These are phyloP conservation scores for Jackrogersella multiformis DNA, from an alignment of 495 filamentous ascomycete species.

Conservation along the genomic window DNA sequence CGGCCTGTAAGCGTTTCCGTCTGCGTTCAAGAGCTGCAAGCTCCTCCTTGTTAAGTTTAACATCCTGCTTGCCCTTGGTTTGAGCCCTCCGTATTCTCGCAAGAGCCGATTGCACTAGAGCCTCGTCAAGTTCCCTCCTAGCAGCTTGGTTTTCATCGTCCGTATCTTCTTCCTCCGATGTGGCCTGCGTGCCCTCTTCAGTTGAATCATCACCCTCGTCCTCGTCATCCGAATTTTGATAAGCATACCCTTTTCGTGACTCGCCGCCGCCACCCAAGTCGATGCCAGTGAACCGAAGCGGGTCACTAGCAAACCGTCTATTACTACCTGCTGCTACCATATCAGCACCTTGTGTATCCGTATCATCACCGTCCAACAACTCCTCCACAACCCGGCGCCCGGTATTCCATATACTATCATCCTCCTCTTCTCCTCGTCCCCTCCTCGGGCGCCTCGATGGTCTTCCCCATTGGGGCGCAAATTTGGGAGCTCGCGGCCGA, in stretches of 20 bases:
- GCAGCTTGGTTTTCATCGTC: constrained; percentile 62
- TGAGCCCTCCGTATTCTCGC: constrained; percentile 79
- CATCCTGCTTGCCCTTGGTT: constrained; percentile 75
- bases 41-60: constrained; percentile 77
- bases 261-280: constrained; percentile 63
- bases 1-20: constrained; percentile 67
- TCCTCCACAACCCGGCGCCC: constrained; percentile 71
- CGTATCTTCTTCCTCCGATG: constrained; percentile 56
- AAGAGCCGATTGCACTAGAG: constrained; percentile 75
- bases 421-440: constrained; percentile 64
- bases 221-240: constrained; percentile 59
- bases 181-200: constrained; percentile 57
- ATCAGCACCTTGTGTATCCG: constrained; percentile 67
- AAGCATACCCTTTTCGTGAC: constrained; percentile 52
- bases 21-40: constrained; percentile 74
- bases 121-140: constrained; percentile 67
- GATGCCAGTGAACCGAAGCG: constrained; percentile 68
- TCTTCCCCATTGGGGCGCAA: constrained; percentile 97
- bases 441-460: constrained; percentile 86
- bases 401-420: constrained; percentile 52
- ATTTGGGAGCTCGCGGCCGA: constrained; percentile 99
- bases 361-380: constrained; percentile 72
- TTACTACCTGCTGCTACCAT: constrained; percentile 51
- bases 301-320: constrained; percentile 64
- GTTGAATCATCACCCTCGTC: constrained; percentile 56